Conservation (phyloP, 345 rosid species). For the Populus nigra region DNA sequence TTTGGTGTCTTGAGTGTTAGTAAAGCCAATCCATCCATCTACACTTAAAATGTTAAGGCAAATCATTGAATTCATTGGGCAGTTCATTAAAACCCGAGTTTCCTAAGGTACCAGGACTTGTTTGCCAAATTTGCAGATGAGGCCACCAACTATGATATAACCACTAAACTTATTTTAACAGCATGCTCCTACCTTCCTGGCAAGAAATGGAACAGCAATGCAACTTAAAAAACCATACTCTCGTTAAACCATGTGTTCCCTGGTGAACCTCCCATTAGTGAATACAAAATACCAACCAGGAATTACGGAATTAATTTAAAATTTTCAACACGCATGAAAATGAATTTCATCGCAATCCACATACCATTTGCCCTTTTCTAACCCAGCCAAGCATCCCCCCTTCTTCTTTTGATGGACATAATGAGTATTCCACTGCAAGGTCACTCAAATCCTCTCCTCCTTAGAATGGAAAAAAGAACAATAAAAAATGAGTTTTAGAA, state of each 20-base stretch:
- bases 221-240: not conserved
- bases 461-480: constrained; percentile 18
- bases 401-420: constrained; percentile 79
- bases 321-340: not conserved
- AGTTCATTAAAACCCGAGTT: not conserved
- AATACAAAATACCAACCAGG: not conserved
- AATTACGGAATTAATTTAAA: not conserved
- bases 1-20: not conserved
- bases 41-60: too few relatives aligned
- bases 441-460: constrained; percentile 93
- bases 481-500: not conserved
- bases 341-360: constrained; percentile 2
- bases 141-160: not conserved
- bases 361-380: constrained; percentile 81
- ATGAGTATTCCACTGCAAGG: constrained; percentile 75
- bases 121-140: not conserved
- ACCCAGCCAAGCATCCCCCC: constrained; percentile 98
- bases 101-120: not conserved
- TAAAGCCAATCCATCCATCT: not conserved
- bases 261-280: not conserved
- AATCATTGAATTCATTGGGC: not conserved
- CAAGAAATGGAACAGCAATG: not conserved
- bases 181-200: not conserved
- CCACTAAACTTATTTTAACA: not conserved
- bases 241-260: not conserved